phyloP scores from a whole-genome alignment of 1,139 yeast genomes.

The Sugiyamaella japonica region DNA sequence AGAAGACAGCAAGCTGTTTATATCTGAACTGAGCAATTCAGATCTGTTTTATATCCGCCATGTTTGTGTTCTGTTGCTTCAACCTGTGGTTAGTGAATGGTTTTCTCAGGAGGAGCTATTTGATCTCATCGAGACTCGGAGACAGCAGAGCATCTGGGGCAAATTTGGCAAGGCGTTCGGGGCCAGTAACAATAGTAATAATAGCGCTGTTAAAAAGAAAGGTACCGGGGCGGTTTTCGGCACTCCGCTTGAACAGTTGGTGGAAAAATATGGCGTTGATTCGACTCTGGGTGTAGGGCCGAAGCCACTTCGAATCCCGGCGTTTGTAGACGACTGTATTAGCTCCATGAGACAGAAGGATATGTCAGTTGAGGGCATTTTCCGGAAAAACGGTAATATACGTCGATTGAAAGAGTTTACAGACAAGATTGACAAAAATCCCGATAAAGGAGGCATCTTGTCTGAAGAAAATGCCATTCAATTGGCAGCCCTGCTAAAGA shows the following conservation, averaged over 20 bases:
- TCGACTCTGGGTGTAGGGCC: slow-evolving; percentile 89
- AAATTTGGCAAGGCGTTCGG: slow-evolving; percentile 53
- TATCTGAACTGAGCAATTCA: slow-evolving; percentile 64
- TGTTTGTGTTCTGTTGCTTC: slow-evolving; percentile 65
- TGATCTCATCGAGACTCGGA: slow-evolving; percentile 52
- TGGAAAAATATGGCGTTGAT: slow-evolving; percentile 78
- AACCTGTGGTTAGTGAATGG: slow-evolving; percentile 41
- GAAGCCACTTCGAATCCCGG: slow-evolving; percentile 70
- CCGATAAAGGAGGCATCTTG: slow-evolving; percentile 71
- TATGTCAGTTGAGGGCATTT: slow-evolving; percentile 95
- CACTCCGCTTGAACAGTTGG: slow-evolving; percentile 66
- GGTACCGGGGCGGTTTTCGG: slow-evolving; percentile 64
- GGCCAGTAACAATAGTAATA: slow-evolving; percentile 30
- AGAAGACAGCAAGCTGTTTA: slow-evolving; percentile 46
- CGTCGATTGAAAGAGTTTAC: slow-evolving; percentile 74
- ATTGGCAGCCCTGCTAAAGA: slow-evolving; percentile 88
- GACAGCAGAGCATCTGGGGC: slow-evolving; percentile 64
- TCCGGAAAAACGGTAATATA: slow-evolving; percentile 94
- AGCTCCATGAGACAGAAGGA: slow-evolving; percentile 86
- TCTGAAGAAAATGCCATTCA: slow-evolving; percentile 84
- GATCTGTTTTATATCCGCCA: slow-evolving; percentile 68
- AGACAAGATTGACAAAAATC: slow-evolving; percentile 71
- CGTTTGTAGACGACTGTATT: slow-evolving; percentile 81
- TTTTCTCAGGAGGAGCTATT: slow-evolving; percentile 54
- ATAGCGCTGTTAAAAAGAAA: slow-evolving; percentile 36